phyloP scores from a whole-genome alignment of 2,329 filamentous ascomycete genomes.

The Colletotrichum simmondsii region DNA sequence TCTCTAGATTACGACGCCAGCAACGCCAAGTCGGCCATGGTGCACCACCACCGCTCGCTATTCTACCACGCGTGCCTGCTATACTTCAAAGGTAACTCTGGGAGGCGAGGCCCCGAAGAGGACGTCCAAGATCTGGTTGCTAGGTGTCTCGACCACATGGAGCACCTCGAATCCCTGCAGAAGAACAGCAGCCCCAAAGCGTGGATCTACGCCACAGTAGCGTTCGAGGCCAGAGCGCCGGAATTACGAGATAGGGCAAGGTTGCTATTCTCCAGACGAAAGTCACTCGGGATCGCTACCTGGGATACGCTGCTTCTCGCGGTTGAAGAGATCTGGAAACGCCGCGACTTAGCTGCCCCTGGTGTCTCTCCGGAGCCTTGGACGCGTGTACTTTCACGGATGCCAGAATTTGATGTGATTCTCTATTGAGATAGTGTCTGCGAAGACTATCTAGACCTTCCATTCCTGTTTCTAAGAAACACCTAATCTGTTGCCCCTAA shows the following conservation, averaged over 20 bases:
- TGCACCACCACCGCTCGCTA: constrained; percentile 5
- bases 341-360: neutral
- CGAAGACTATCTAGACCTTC: neutral
- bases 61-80: constrained; percentile 17
- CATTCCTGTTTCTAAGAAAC: neutral
- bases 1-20: neutral
- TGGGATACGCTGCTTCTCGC: neutral
- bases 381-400: neutral
- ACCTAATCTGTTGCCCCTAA: neutral
- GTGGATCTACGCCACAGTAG: constrained; percentile 2
- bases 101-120: constrained; percentile 1
- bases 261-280: neutral
- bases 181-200: neutral
- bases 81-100: constrained; percentile 17
- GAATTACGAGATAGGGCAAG: neutral
- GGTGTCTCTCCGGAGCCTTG: neutral
- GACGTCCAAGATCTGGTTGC: neutral
- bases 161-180: constrained; percentile 2
- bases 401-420: neutral
- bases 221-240: neutral
- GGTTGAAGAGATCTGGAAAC: neutral
- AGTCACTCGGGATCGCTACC: neutral
- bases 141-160: constrained; percentile 8
- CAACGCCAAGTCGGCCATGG: neutral
- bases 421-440: neutral